phyloP scores from a whole-genome alignment of 257 asterid genomes.

The Solanum virginianum region DNA sequence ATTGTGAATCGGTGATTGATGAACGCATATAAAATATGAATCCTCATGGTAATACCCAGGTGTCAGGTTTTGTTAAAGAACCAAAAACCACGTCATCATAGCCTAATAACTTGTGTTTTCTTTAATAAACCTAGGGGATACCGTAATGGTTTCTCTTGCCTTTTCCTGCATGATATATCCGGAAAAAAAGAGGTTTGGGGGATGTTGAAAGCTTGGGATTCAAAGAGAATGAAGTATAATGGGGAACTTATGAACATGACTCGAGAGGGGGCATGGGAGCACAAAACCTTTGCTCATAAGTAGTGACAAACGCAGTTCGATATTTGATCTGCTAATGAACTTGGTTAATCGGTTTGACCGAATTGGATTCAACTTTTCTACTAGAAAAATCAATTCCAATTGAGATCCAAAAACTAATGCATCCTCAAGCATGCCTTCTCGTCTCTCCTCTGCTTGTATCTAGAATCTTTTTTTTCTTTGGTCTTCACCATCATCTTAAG shows the following conservation, averaged over 20 bases:
- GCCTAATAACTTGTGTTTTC: constrained; percentile 11
- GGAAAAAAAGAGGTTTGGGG: neutral
- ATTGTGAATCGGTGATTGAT: neutral
- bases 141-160: constrained; percentile 21
- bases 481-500: neutral
- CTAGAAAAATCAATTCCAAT: no score
- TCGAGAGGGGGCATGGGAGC: neutral
- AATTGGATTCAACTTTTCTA: no score
- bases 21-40: neutral
- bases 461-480: neutral
- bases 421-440: no score
- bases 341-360: no score
- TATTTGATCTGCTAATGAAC: no score
- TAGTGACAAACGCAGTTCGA: no score
- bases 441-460: no score
- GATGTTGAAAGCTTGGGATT: constrained; percentile 4
- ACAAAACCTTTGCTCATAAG: no score
- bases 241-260: neutral
- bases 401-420: no score
- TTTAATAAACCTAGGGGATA: constrained; percentile 17
- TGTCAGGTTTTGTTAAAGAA: constrained; percentile 1
- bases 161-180: constrained; percentile 12
- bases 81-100: neutral
- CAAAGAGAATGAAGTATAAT: constrained; percentile 15
- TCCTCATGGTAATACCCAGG: constrained; percentile 7